A percentile compares a stretch with the other conserved stretches of the same genome.
Conservation (phyloP, 169 alveolate species). For the Perkinsus marinus region DNA sequence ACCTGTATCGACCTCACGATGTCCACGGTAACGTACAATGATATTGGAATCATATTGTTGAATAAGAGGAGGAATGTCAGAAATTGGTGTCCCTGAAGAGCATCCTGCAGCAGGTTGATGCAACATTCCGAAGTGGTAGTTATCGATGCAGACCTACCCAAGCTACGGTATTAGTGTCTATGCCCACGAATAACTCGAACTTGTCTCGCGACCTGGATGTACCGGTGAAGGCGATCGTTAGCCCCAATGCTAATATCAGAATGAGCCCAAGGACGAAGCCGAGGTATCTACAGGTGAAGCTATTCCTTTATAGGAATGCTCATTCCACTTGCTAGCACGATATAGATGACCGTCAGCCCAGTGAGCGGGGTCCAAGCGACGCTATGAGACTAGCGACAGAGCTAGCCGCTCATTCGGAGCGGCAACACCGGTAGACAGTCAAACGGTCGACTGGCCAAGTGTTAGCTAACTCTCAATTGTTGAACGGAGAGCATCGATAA, state of each 20-base stretch:
- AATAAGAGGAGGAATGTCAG: background rate
- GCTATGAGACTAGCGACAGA: no score
- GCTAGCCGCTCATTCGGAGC: no score
- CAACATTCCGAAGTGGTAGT: no score
- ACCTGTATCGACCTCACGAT: background rate
- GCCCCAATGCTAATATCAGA: background rate
- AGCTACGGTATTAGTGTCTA: background rate
- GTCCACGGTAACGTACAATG: background rate
- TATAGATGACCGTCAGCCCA: no score
- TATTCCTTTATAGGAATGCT: no score
- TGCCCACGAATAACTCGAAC: conserved; percentile 7
- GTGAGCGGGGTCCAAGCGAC: no score
- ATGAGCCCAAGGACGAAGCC: conserved; percentile 19
- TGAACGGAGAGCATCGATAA: no score
- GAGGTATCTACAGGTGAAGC: conserved; percentile 4
- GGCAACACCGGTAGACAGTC: no score
- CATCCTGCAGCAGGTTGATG: no score
- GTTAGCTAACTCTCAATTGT: no score
- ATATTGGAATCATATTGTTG: conserved; percentile 1
- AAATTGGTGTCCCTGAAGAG: background rate
- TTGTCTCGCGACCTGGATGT: background rate
- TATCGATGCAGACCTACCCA: background rate
- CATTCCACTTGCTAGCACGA: no score
- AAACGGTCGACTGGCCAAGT: no score
- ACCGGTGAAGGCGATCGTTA: background rate